Evolutionary conservation across 2,329 filamentous ascomycete genomes (phyloP), one percentile per base, ranked within the genome.

Genomic region (Colletotrichum zoysiae): DNA sequence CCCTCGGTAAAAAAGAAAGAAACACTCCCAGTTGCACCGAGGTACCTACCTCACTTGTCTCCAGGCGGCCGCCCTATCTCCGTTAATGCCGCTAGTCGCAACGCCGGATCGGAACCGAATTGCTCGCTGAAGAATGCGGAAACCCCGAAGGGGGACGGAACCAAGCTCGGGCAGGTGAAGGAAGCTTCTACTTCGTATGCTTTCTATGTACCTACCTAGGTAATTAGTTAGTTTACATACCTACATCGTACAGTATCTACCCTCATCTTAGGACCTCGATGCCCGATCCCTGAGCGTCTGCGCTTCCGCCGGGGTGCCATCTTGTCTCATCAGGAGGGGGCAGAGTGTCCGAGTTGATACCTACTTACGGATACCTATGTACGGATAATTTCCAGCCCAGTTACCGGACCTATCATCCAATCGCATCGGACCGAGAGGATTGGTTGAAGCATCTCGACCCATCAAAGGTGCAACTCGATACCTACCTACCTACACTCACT

Each of bases 291-390:
- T 46, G 35, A 62, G 16, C 38, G 56, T 61, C 57, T 61, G 64
- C 40, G 46, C 51, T 58, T 62, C 55, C 65, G n/a, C 38, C 40
- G 30, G 30, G 38, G 30, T 60, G 26, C 2, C 26, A 42, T 59
- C 12, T 55, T 67, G 58, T 63, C 64, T 71, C 64, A 63, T 62
- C 50, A 30, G 44, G 67, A 55, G 62, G 56, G 67, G 61, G 16
- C 35, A 42, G 33, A 33, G 23, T 40, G 55, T 66, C 55, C 61
- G 46, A 53, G n/a, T 70, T 60, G 30, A 30, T 30, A 38, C 62
- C 3, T 26, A n/a, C n/a, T n/a, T n/a, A n/a, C n/a, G n/a, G n/a
- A n/a, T n/a, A n/a, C n/a, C n/a, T n/a, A n/a, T n/a, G n/a, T n/a
- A n/a, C n/a, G n/a, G n/a, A n/a, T n/a, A n/a, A 2, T 6, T 55